These are phyloP conservation scores for Camellia lanceoleosa DNA, from an alignment of 148 eudicot species.

Conservation along the genomic window DNA sequence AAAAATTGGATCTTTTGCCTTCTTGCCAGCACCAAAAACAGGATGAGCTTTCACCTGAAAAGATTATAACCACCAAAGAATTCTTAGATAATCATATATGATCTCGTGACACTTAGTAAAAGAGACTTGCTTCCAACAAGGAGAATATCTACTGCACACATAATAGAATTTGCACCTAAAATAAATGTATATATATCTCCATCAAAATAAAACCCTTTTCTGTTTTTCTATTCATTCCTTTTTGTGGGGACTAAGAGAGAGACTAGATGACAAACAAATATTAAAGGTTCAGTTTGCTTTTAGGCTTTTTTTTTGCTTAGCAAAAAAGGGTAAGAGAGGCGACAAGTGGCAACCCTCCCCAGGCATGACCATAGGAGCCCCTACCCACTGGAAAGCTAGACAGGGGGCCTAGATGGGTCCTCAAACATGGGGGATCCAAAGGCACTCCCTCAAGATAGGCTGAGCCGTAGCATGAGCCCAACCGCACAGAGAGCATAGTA, in stretches of 20 bases:
- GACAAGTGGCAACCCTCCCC: too few species aligned
- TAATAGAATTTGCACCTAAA: neutral
- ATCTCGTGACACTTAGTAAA: neutral
- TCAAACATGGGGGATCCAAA: too few species aligned
- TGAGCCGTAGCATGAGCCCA: too few species aligned
- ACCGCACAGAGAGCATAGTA: too few species aligned
- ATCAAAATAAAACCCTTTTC: neutral
- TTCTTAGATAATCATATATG: neutral
- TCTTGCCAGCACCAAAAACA: constrained; percentile 66
- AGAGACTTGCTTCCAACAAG: neutral
- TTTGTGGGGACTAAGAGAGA: neutral
- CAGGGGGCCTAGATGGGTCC: too few species aligned
- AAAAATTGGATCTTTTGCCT: constrained; percentile 94
- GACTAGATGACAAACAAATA: neutral
- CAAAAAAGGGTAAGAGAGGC: too few species aligned
- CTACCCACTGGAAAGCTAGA: too few species aligned
- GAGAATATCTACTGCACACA: neutral
- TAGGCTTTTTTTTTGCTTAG: too few species aligned
- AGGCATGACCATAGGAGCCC: too few species aligned
- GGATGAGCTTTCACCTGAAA: constrained; percentile 79
- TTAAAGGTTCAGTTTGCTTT: too few species aligned
- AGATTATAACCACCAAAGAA: neutral
- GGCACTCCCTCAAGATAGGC: too few species aligned
- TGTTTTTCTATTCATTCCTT: neutral
- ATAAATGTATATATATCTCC: neutral